Conservation (phyloP, 225 moss, liverwort and hornwort genomes). For the Thuidium tamariscinum region DNA sequence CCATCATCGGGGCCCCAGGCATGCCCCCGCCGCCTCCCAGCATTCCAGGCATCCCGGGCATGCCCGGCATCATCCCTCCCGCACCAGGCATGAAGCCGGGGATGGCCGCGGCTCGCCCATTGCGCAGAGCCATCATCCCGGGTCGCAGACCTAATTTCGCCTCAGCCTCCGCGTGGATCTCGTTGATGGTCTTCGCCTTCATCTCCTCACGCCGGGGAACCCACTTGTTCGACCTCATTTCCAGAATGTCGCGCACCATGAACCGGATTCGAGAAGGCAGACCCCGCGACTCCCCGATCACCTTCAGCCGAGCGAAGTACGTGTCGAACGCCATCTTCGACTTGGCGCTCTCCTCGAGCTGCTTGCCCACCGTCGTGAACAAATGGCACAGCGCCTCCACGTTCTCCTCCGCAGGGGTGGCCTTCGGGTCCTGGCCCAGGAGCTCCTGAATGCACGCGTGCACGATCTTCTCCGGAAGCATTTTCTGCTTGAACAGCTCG, state of each 20-base stretch:
- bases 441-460: constrained; percentile 83
- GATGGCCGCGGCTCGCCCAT: constrained; percentile 35
- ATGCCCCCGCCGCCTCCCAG: not conserved
- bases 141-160: constrained; percentile 76
- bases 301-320: constrained; percentile 53
- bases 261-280: constrained; percentile 70
- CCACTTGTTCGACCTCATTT: constrained; percentile 75
- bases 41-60: constrained; percentile 15
- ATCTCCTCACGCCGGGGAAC: constrained; percentile 78
- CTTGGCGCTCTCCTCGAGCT: constrained; percentile 64
- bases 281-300: constrained; percentile 14
- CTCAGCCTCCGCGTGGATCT: constrained; percentile 87
- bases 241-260: constrained; percentile 83
- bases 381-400: constrained; percentile 88
- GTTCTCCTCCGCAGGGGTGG: constrained; percentile 69
- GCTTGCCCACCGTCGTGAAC: constrained; percentile 71
- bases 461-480: constrained; percentile 74
- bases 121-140: constrained; percentile 49
- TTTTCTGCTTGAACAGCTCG: constrained; percentile 87
- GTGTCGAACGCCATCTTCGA: constrained; percentile 51
- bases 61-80: constrained; percentile 31
- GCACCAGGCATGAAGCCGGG: constrained; percentile 38
- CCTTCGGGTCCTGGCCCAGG: constrained; percentile 45
- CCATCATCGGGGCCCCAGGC: constrained; percentile 11
- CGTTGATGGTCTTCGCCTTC: constrained; percentile 83